Evolutionary conservation across 129 eudicot genomes (phyloP).

Genomic region (Arctium lappa): DNA sequence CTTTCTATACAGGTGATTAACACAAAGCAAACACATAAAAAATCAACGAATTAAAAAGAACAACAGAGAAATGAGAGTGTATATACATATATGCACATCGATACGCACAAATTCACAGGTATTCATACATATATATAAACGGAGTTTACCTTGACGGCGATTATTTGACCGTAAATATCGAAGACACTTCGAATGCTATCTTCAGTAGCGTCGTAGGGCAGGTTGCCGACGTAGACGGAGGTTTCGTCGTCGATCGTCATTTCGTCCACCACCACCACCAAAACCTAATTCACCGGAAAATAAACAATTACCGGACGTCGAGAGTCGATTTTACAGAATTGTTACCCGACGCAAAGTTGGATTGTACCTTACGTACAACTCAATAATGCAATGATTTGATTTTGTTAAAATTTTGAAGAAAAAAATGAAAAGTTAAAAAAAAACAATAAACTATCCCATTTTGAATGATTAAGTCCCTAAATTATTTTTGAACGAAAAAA

Average conservation of each 20-base stretch:
- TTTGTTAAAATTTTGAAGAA: background rate
- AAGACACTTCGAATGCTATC: slow-evolving; percentile 58
- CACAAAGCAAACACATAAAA: background rate
- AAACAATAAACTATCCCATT: too few relatives aligned
- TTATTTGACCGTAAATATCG: slow-evolving; percentile 58
- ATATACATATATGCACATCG: background rate
- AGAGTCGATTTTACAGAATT: background rate
- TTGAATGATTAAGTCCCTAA: too few relatives aligned
- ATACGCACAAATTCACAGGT: background rate
- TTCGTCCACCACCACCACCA: slow-evolving; percentile 8
- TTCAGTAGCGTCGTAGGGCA: slow-evolving; percentile 75
- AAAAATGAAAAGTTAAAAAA: too few relatives aligned
- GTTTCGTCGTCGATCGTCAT: slow-evolving; percentile 89
- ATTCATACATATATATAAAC: background rate
- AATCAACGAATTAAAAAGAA: background rate
- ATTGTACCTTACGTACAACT: slow-evolving; percentile 14
- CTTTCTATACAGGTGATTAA: background rate
- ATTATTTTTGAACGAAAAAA: too few relatives aligned
- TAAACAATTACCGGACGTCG: background rate
- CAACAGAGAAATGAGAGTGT: background rate
- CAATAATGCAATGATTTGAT: background rate
- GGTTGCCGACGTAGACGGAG: slow-evolving; percentile 88
- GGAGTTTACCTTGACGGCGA: slow-evolving; percentile 65
- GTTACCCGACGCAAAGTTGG: background rate
- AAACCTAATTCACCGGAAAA: slow-evolving; percentile 19